Conservation (phyloP, 148 eudicot species). For the Rhododendron ferrugineum region DNA sequence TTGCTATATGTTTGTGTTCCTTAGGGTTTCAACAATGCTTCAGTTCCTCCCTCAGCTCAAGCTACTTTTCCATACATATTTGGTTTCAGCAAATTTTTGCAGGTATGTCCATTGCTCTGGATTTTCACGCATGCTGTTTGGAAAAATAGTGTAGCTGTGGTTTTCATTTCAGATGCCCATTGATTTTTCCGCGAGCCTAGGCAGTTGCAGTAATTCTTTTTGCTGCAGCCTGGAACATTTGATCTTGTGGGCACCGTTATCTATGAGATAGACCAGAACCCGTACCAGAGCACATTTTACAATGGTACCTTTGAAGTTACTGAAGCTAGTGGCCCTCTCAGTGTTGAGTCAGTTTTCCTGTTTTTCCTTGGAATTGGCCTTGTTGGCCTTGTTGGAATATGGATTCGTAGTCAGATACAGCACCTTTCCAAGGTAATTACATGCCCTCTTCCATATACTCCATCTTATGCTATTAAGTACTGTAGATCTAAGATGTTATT, state of each 20-base stretch:
- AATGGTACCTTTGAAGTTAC: conserved; percentile 90
- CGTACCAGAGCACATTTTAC: conserved; percentile 77
- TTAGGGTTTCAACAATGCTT: conserved; percentile 71
- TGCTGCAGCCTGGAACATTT: conserved; percentile 74
- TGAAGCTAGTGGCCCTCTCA: conserved; percentile 69
- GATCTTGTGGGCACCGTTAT: conserved; percentile 84
- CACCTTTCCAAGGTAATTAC: conserved; percentile 61
- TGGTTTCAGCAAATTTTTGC: conserved; percentile 85
- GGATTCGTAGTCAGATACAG: conserved; percentile 66
- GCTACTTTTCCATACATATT: conserved; percentile 79
- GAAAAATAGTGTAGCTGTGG: not conserved
- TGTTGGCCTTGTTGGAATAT: conserved; percentile 59
- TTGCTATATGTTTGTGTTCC: conserved; percentile 3
- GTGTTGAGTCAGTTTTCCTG: conserved; percentile 85
- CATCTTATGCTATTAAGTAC: not conserved
- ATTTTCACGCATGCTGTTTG: not conserved
- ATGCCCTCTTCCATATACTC: not conserved
- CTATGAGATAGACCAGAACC: conserved; percentile 73
- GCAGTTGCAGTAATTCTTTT: not conserved
- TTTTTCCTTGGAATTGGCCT: conserved; percentile 63
- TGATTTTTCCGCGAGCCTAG: not conserved
- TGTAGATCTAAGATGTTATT: not conserved
- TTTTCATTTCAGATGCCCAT: not conserved
- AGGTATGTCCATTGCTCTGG: conserved; percentile 33
- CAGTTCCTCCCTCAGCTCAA: conserved; percentile 83